Percentiles rank a stretch among this genome's conserved stretches.
phyloP scores from a whole-genome alignment of 2,329 filamentous ascomycete genomes.

The Zasmidium citrigriseum region DNA sequence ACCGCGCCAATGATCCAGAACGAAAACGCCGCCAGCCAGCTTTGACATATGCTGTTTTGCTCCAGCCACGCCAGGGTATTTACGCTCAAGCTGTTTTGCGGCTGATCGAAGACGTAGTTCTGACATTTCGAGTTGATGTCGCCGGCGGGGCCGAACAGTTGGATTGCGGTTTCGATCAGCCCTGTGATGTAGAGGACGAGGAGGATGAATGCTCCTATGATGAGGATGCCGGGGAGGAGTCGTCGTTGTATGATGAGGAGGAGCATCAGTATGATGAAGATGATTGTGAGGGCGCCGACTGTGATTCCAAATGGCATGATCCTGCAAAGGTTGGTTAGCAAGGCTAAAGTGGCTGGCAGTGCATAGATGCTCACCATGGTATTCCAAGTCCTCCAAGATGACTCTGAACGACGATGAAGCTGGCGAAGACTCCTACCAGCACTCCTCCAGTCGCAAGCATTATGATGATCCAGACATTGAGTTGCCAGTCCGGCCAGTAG shows the following conservation, averaged over 20 bases:
- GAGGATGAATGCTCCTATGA: slow-evolving; percentile 62
- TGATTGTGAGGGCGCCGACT: slow-evolving; percentile 56
- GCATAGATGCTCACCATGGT: slow-evolving; percentile 55
- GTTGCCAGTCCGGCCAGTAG: slow-evolving; percentile 65
- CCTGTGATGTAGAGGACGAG: slow-evolving; percentile 63
- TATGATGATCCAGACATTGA: slow-evolving; percentile 66
- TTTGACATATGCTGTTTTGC: slow-evolving; percentile 64
- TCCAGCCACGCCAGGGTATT: slow-evolving; percentile 64
- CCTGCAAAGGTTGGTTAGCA: slow-evolving; percentile 42
- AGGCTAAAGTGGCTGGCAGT: background rate
- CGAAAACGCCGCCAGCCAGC: slow-evolving; percentile 64
- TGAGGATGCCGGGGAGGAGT: slow-evolving; percentile 60
- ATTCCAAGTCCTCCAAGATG: slow-evolving; percentile 55
- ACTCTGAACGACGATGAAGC: slow-evolving; percentile 61
- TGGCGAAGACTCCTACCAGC: slow-evolving; percentile 61
- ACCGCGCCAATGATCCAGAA: slow-evolving; percentile 64
- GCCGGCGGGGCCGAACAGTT: slow-evolving; percentile 58
- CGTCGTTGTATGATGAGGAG: slow-evolving; percentile 57
- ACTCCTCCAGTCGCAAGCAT: slow-evolving; percentile 60
- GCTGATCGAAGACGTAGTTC: slow-evolving; percentile 55
- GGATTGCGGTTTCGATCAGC: slow-evolving; percentile 63
- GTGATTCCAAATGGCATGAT: slow-evolving; percentile 66
- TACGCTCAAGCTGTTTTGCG: slow-evolving; percentile 49
- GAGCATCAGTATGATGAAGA: slow-evolving; percentile 61
- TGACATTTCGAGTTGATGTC: slow-evolving; percentile 63